Conservation (phyloP, 2,329 filamentous ascomycete species). For the Didymella keratinophila region DNA sequence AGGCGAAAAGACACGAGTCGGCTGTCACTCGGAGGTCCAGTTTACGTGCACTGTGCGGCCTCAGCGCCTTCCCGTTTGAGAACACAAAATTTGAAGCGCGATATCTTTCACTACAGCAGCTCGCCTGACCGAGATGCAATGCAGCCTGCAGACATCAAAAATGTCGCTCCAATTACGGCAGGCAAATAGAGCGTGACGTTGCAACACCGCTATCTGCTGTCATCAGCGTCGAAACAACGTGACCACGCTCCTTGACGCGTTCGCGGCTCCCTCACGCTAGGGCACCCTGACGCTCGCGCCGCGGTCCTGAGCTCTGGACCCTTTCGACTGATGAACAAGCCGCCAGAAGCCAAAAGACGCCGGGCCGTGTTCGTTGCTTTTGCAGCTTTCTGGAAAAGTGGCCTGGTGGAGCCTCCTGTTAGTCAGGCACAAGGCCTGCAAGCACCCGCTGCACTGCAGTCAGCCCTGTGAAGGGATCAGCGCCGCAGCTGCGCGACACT, state of each 20-base stretch:
- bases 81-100: conserved; percentile 4
- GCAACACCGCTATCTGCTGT: not conserved
- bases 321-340: conserved; percentile 11
- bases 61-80: conserved; percentile 21
- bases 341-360: conserved; percentile 22
- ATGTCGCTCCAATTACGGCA: not conserved
- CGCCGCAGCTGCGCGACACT: conserved; percentile 9
- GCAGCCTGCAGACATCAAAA: not conserved
- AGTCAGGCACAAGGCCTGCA: conserved; percentile 34
- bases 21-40: conserved; percentile 24
- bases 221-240: conserved; percentile 5
- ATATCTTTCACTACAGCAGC: conserved; percentile 9
- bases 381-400: conserved; percentile 15
- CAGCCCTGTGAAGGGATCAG: conserved; percentile 19
- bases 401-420: conserved; percentile 20
- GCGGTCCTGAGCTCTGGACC: conserved; percentile 27
- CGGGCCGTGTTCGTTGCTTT: conserved; percentile 18
- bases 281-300: conserved; percentile 26
- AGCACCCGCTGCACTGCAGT: conserved; percentile 18
- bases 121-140: not conserved
- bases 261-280: conserved; percentile 21
- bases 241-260: conserved; percentile 17
- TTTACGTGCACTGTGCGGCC: conserved; percentile 18
- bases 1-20: conserved; percentile 31
- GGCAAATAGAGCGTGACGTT: not conserved